Conservation (phyloP, 2,329 filamentous ascomycete species). For the Pseudocercospora crystallina region DNA sequence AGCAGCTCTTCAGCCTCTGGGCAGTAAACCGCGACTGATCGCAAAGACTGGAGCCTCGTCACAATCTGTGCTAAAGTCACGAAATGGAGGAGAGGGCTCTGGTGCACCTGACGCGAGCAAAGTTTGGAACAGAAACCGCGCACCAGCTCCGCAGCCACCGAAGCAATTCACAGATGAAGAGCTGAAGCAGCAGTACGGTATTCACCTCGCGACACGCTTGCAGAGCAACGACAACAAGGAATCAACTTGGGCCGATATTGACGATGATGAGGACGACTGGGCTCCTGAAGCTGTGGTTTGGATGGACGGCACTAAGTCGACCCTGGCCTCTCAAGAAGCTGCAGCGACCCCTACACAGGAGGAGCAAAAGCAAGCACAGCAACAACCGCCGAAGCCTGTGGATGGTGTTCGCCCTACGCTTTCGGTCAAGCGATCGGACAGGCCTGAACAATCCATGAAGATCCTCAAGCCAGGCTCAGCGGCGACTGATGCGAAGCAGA, state of each 20-base stretch:
- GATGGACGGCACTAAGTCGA: slow-evolving; percentile 84
- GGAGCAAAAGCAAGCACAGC: slow-evolving; percentile 18
- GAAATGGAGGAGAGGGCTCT: slow-evolving; percentile 35
- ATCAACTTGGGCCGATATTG: slow-evolving; percentile 85
- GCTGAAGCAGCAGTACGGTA: slow-evolving; percentile 77
- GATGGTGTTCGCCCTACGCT: slow-evolving; percentile 30
- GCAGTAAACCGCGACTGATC: slow-evolving; percentile 65
- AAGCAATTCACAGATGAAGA: slow-evolving; percentile 87
- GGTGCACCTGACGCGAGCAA: slow-evolving; percentile 67
- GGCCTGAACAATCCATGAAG: slow-evolving; percentile 44
- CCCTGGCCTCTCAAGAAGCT: slow-evolving; percentile 59
- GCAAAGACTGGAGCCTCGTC: slow-evolving; percentile 66
- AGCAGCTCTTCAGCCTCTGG: slow-evolving; percentile 44
- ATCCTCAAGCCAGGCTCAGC: slow-evolving; percentile 50
- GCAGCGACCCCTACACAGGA: slow-evolving; percentile 19
- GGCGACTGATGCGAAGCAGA: slow-evolving; percentile 38
- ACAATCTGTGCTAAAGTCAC: slow-evolving; percentile 46
- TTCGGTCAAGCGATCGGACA: slow-evolving; percentile 38
- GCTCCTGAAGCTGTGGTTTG: slow-evolving; percentile 81
- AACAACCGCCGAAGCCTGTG: slow-evolving; percentile 26
- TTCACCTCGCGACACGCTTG: slow-evolving; percentile 77
- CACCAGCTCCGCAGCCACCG: slow-evolving; percentile 65
- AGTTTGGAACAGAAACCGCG: slow-evolving; percentile 88
- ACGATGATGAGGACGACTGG: slow-evolving; percentile 87
- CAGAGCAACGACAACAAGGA: slow-evolving; percentile 73